phyloP scores from a whole-genome alignment of 2,329 filamentous ascomycete genomes.

The Arthrinium phaeospermum region DNA sequence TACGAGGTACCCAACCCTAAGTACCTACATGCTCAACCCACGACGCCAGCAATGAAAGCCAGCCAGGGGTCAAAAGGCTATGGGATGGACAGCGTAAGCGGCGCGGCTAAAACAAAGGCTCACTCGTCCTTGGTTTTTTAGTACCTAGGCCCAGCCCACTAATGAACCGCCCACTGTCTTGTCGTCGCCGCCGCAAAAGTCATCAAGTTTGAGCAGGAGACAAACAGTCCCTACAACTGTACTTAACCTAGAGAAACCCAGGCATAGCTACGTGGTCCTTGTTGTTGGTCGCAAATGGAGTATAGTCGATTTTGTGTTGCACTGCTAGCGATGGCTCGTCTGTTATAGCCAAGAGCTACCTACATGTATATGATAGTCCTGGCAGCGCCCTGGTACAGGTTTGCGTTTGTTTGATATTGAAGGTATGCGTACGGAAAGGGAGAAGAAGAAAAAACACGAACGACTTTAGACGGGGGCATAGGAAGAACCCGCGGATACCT shows the following conservation, averaged over 20 bases:
- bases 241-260: background rate
- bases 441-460: background rate
- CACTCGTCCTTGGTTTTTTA: constrained; percentile 13
- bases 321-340: background rate
- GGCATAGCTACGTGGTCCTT: background rate
- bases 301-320: constrained; percentile 6
- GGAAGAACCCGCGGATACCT: background rate
- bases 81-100: constrained; percentile 5
- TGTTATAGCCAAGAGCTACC: background rate
- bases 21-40: background rate
- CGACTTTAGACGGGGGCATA: background rate
- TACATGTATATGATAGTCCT: background rate
- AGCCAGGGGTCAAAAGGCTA: constrained; percentile 14
- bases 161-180: constrained; percentile 6
- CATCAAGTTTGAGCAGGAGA: background rate
- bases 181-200: background rate
- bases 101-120: constrained; percentile 16
- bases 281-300: background rate
- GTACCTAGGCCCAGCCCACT: background rate
- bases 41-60: constrained; percentile 7
- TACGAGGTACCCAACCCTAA: background rate
- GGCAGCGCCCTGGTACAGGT: background rate
- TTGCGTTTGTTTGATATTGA: background rate
- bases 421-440: background rate
- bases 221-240: background rate